These are phyloP conservation scores for Aspergillus nidulans DNA, from an alignment of 495 filamentous ascomycete genomes.

Conservation along the genomic window DNA sequence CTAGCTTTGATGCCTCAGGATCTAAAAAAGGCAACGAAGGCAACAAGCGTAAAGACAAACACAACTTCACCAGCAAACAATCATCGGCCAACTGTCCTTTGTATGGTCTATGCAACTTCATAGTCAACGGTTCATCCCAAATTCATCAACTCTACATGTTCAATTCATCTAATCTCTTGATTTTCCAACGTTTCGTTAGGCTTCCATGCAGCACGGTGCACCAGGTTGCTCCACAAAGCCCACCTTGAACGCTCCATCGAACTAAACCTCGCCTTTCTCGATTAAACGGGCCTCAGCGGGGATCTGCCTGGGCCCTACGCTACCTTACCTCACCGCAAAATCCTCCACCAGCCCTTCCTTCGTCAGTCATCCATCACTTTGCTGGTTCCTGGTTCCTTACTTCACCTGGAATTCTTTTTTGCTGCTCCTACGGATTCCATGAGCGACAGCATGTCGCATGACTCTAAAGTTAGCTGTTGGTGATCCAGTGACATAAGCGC, in stretches of 20 bases:
- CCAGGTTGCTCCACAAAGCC: conserved; percentile 14
- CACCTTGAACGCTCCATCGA: neutral
- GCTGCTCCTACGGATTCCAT: neutral
- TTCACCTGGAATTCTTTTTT: conserved; percentile 3
- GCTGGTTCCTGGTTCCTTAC: conserved; percentile 17
- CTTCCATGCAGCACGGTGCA: conserved; percentile 22
- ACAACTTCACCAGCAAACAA: conserved; percentile 5
- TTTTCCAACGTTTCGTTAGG: conserved; percentile 12
- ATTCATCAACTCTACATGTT: neutral
- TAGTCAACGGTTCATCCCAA: conserved; percentile 8
- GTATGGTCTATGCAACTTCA: neutral
- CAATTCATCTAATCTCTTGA: conserved; percentile 1
- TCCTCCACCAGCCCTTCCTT: conserved; percentile 6
- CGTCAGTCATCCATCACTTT: conserved; percentile 9
- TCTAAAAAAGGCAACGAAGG: neutral
- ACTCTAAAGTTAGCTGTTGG: conserved; percentile 15
- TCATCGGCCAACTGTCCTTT: neutral
- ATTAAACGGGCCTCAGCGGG: conserved; percentile 16
- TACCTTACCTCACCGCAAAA: conserved; percentile 23
- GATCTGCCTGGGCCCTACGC: conserved; percentile 9
- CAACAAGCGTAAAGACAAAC: neutral
- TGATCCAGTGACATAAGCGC: conserved; percentile 26
- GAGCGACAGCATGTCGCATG: conserved; percentile 27
- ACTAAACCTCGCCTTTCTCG: conserved; percentile 9
- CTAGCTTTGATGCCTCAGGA: neutral